Base-by-base conservation (phyloP, 1,284 basidiomycete genomes). In the Trichosporon sp. region DNA sequence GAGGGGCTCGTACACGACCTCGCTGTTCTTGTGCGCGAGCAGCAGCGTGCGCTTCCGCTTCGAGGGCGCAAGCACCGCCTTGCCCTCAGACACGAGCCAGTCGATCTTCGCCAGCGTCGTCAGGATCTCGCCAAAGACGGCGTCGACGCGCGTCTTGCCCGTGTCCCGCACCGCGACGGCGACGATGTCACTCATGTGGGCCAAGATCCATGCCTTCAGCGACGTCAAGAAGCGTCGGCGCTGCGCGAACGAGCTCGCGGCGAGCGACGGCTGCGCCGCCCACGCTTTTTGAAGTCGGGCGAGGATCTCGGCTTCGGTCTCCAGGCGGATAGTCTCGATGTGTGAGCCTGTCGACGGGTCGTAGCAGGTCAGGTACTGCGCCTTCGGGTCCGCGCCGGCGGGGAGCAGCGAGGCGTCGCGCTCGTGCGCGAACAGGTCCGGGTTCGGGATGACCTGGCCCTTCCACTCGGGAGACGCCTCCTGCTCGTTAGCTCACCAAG, bases 101-200 rank as follows among this genome's bases (percentile, higher is more conserved):
- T 93, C 91, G 83, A 95, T 85, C 81, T 97, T 97, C 9, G 92
- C 91, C 76, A 92, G 91, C 0, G 92, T 94, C 9, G 91, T 92
- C 67, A 96, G 78, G 72, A 96, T 91, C 83, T 96, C 94, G 53
- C 94, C 94, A 62, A 96, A 86, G 1, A 92, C 90, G 60, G 93
- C 93, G 75, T 96, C 94, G 70, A 96, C 86, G 76, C 94, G 86
- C 35, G 96, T 98, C 86, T 98, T 99, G 69, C 96, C 96, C 0
- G 94, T 95, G 82, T 99, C 96, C 42, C 95, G 86, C 77, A 92
- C 93, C 38, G 93, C 93, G n/a, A 97, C 91, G 62, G 89, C 86
- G 7, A 92, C 92, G 75, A 95, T 93, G 23, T 84, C 84, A 69
- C 95, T 91, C 83, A 94, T 79, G 69, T 81, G 78, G 21, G 90